A percentile compares a stretch with the other conserved stretches of the same genome.
phyloP scores from a whole-genome alignment of 495 filamentous ascomycete species.

The Tuber umbilicatum region DNA sequence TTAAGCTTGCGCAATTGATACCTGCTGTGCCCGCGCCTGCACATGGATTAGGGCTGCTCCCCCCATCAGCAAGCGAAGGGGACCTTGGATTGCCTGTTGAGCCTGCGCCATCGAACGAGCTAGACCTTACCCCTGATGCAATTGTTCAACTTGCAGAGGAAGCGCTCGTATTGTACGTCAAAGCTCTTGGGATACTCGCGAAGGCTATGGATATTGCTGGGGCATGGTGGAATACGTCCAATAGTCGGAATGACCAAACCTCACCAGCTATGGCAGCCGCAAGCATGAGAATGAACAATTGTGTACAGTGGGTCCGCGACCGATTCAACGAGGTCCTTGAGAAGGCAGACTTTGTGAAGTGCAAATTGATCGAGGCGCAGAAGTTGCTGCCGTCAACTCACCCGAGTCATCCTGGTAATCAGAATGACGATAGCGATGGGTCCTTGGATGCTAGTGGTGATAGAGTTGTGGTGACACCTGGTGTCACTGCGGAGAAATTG shows the following conservation, averaged over 20 bases:
- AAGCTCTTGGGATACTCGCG: slow-evolving; percentile 76
- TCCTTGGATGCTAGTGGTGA: slow-evolving; percentile 56
- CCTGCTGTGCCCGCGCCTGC: slow-evolving; percentile 65
- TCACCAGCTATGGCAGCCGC: slow-evolving; percentile 45
- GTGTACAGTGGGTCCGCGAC: slow-evolving; percentile 87
- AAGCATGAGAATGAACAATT: slow-evolving; percentile 75
- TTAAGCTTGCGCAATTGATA: slow-evolving; percentile 94
- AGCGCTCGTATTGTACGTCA: slow-evolving; percentile 91
- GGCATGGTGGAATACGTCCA: slow-evolving; percentile 67
- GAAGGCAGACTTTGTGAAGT: slow-evolving; percentile 83
- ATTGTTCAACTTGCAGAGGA: slow-evolving; percentile 84
- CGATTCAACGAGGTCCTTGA: slow-evolving; percentile 95
- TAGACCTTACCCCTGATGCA: slow-evolving; percentile 72
- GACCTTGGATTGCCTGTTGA: slow-evolving; percentile 42
- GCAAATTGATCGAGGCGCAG: slow-evolving; percentile 82
- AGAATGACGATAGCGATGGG: slow-evolving; percentile 44
- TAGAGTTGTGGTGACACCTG: slow-evolving; percentile 59
- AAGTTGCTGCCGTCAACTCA: slow-evolving; percentile 76
- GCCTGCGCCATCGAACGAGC: slow-evolving; percentile 41
- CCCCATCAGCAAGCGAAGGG: slow-evolving; percentile 25
- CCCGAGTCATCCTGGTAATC: slow-evolving; percentile 75
- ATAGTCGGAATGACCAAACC: slow-evolving; percentile 42
- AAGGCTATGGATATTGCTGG: slow-evolving; percentile 97
- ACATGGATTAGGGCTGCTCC: slow-evolving; percentile 35
- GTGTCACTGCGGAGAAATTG: slow-evolving; percentile 86